Evolutionary conservation across 495 filamentous ascomycete species (phyloP), one percentile per base, ranked within the genome.

Genomic region (Choiromyces venosus): DNA sequence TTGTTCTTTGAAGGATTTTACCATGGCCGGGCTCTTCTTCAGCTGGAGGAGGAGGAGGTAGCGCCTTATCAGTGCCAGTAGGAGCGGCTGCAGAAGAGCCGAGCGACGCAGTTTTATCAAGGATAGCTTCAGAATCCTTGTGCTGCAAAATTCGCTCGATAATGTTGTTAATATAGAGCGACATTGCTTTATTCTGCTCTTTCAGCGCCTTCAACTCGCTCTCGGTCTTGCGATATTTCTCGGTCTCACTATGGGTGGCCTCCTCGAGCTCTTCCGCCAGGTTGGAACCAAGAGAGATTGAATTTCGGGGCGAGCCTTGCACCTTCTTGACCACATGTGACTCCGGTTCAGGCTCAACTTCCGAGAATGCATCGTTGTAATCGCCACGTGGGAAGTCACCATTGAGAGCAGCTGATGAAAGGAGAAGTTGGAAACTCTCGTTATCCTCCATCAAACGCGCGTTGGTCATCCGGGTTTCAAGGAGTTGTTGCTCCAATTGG

Each of bases 391-490:
- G 87, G 79, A 97, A 96, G 78, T 97, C 94, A 37, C 95, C 95
- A 75, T 96, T 96, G 52, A 99, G 86, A 0, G 95, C 97, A 84
- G 93, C 92, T 79, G 97, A 93, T 75, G 91, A 91, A 3, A 98
- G 89, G 3, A 99, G 88, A 29, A 99, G 87, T 81, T 99, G 95
- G 81, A 95, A 99, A 82, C 93, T 96, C 81, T 99, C 95, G 78
- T 97, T 97, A 82, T 99, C 95, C 83, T 99, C 95, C 92, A 97
- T 95, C 70, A 99, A 83, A 44, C 94, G 88, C 42, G 95, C 94
- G 78, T 98, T 98, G 66, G 93, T 90, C 89, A 97, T 93, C 36
- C 93, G 91, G 37, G 92, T 90, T 74, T 97, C 95, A 77, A 97
- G 87, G 56, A 98, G 87, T 71, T 90, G 87, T 75, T 90, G 91